Percentiles rank a stretch among this genome's conserved stretches.
Conservation (phyloP, 1,139 yeast genomes). For the Blastobotrys aristatus region DNA sequence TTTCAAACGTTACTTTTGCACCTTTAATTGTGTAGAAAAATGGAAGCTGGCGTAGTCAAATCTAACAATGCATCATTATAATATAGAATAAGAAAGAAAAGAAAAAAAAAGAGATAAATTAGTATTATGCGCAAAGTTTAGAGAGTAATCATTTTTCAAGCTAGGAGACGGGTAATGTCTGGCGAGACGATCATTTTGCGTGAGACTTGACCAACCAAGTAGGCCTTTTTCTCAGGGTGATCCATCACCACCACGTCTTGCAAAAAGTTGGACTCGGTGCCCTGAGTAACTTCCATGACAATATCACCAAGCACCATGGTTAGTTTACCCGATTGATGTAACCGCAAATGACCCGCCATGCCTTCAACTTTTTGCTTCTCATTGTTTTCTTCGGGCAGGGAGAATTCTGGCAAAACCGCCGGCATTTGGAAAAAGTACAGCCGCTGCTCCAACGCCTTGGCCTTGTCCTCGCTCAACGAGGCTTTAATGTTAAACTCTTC, state of each 20-base stretch:
- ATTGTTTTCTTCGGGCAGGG: conserved; percentile 20
- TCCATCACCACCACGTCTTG: conserved; percentile 71
- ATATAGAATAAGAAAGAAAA: neutral
- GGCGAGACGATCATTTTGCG: conserved; percentile 56
- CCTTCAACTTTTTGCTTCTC: conserved; percentile 39
- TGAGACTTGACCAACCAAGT: conserved; percentile 57
- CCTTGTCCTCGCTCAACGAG: conserved; percentile 11
- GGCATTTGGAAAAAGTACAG: conserved; percentile 70
- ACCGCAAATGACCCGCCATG: conserved; percentile 61
- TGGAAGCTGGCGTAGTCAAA: conserved; percentile 18
- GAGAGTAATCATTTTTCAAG: neutral
- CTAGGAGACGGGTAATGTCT: conserved; percentile 23
- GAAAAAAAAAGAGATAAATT: neutral
- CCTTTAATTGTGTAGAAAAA: conserved; percentile 21
- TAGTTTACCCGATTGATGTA: conserved; percentile 77
- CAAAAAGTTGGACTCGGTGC: conserved; percentile 65
- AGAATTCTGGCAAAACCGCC: conserved; percentile 53
- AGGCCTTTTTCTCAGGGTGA: conserved; percentile 43
- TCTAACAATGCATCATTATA: neutral
- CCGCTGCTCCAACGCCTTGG: conserved; percentile 36
- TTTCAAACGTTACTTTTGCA: conserved; percentile 23
- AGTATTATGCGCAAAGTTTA: neutral
- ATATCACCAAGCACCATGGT: conserved; percentile 70
- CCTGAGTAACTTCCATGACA: conserved; percentile 63
- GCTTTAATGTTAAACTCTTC: conserved; percentile 26